Evolutionary conservation across 1,139 yeast genomes (phyloP), one percentile per base, ranked within the genome.

Genomic region (Sugiyamaella neomexicana): DNA sequence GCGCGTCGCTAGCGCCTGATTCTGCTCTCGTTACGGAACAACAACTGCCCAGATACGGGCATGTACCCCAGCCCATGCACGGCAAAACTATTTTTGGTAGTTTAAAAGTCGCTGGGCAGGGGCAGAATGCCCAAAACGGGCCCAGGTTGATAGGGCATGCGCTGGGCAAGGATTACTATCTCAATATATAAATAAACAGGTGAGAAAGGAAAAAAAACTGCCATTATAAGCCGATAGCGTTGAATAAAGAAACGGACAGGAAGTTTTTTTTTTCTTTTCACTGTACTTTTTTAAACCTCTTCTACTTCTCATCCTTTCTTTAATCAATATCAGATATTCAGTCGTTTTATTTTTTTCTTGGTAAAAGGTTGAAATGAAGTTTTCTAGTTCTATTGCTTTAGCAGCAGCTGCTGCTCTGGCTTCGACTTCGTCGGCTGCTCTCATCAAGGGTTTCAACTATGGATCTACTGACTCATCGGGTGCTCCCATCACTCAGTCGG

Each of bases 381-480:
- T 32, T 3, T 43, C 47, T 15, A 15, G 32, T 16, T 2, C 50
- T 39, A 55, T 65, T 43, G 56, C 60, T n/a, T 64, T 65, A n/a
- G n/a, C n/a, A n/a, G n/a, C n/a, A n/a, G n/a, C n/a, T n/a, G 40
- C 41, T n/a, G 36, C 36, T 42, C 32, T 46, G 20, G 43, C 53
- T 23, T 15, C 43, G 25, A 29, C 53, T 42, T 50, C 48, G 10
- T 25, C 12, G 15, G 52, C 47, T 23, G 45, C 16, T 31, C 29
- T 32, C 32, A 9, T 49, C 16, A 49, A 49, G 55, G 65, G 65
- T 17, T 62, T 62, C 61, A 62, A 62, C 60, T 62, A 61, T 46
- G 65, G 64, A 16, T 50, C 63, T 46, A 57, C 60, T 36, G 61
- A 60, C 56, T 50, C 59, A n/a, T 51, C 60, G n/a, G 62, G 61